A percentile compares a stretch with the other conserved stretches of the same genome.
phyloP scores from a whole-genome alignment of 2,329 filamentous ascomycete genomes.

The Aspergillus sp. region DNA sequence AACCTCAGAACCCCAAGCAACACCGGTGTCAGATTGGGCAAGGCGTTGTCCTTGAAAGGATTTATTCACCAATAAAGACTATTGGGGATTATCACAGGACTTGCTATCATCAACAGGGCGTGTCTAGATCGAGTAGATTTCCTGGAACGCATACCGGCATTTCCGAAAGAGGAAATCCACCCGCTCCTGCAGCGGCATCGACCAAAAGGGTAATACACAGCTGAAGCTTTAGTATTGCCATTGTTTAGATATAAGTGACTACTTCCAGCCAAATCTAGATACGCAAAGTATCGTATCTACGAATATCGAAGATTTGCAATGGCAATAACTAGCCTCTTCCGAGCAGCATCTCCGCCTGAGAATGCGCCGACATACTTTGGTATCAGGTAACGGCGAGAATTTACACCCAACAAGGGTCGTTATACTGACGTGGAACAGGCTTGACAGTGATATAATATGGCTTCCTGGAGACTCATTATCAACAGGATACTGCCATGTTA shows the following conservation, averaged over 20 bases:
- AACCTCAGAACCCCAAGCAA: constrained; percentile 47
- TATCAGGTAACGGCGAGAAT: background rate
- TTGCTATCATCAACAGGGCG: no score
- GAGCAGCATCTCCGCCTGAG: background rate
- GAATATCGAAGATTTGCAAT: background rate
- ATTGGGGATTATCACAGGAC: no score
- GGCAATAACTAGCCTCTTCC: background rate
- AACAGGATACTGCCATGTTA: background rate
- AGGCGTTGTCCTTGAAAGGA: no score
- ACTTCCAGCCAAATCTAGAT: no score
- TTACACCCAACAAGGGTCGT: background rate
- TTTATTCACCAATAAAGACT: no score
- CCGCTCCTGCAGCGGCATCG: background rate
- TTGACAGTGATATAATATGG: background rate
- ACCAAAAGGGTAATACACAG: background rate
- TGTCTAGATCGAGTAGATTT: background rate
- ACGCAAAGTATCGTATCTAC: no score
- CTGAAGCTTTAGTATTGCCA: no score
- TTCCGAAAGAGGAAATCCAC: background rate
- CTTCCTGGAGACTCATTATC: background rate
- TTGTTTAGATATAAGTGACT: no score
- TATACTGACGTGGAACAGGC: background rate
- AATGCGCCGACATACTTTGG: background rate
- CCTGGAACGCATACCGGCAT: background rate
- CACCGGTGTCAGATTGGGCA: background rate